Evolutionary conservation across 2,329 filamentous ascomycete genomes (phyloP).

Genomic region (Pseudocercospora crystallina): DNA sequence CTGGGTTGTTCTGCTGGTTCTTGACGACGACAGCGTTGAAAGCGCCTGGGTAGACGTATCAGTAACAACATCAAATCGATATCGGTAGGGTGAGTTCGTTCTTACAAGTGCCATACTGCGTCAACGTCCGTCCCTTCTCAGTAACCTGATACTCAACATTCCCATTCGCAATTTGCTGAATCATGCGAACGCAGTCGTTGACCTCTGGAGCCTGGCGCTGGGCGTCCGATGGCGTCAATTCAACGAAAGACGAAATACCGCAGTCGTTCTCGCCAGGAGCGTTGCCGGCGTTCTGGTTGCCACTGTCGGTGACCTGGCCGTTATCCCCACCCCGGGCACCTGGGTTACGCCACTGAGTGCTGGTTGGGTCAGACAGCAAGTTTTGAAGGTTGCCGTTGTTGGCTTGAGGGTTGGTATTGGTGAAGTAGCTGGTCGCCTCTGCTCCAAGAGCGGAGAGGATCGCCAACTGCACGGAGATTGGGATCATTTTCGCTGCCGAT

Average conservation of each 20-base stretch:
- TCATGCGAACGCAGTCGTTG: slow-evolving; percentile 9
- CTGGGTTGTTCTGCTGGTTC: neutral
- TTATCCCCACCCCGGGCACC: too few species aligned
- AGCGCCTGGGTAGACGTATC: slow-evolving; percentile 1
- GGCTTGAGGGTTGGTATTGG: too few species aligned
- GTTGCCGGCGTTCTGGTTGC: slow-evolving; percentile 11
- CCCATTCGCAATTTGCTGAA: neutral
- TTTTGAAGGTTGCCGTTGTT: too few species aligned
- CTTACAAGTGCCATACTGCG: slow-evolving; percentile 8
- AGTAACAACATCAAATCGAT: neutral
- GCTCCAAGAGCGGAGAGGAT: too few species aligned
- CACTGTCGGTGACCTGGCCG: neutral
- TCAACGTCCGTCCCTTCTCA: neutral
- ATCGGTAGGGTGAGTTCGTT: too few species aligned
- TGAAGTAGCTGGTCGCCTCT: too few species aligned
- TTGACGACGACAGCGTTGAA: slow-evolving; percentile 10
- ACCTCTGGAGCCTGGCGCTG: neutral
- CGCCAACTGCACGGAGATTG: too few species aligned
- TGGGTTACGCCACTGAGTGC: too few species aligned
- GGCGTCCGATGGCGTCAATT: neutral
- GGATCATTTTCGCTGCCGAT: too few species aligned
- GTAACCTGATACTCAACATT: slow-evolving; percentile 13
- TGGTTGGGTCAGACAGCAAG: too few species aligned
- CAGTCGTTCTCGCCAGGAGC: slow-evolving; percentile 16
- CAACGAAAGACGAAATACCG: slow-evolving; percentile 12